phyloP scores from a whole-genome alignment of 108 stramenopile species.

The Pseudonitzschia pungens region DNA sequence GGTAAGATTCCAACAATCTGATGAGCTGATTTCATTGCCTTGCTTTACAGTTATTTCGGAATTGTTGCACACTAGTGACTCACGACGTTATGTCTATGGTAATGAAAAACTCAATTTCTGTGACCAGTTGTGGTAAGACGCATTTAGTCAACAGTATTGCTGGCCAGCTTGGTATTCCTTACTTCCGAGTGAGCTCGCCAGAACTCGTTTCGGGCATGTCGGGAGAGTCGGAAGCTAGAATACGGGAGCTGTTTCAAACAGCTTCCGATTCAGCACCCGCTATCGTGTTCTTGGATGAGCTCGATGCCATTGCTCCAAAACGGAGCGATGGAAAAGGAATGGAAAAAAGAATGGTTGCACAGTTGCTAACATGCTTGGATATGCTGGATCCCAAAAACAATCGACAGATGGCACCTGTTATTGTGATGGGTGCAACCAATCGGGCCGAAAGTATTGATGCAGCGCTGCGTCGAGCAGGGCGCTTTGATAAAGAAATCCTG shows the following conservation, averaged over 20 bases:
- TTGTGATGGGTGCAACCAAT: conserved; percentile 98
- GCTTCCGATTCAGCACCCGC: conserved; percentile 91
- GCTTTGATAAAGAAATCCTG: conserved; percentile 97
- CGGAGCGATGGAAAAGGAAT: conserved; percentile 89
- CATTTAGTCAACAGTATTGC: conserved; percentile 91
- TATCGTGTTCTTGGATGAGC: conserved; percentile 98
- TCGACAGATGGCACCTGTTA: conserved; percentile 67
- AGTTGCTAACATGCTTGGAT: conserved; percentile 95
- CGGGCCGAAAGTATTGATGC: conserved; percentile 95
- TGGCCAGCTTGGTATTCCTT: conserved; percentile 64
- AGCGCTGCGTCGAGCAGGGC: conserved; percentile 92
- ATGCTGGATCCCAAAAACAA: conserved; percentile 67
- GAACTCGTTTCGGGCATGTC: conserved; percentile 96
- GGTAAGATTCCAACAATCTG: conserved; percentile 20
- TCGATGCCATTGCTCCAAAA: conserved; percentile 97
- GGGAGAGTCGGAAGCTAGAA: conserved; percentile 91
- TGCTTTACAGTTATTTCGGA: not conserved
- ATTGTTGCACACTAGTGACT: not conserved
- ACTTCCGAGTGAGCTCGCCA: conserved; percentile 90
- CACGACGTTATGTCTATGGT: not conserved
- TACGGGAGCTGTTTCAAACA: conserved; percentile 89
- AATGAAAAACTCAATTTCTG: not conserved
- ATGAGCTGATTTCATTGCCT: not conserved
- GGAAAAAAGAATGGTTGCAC: conserved; percentile 98
- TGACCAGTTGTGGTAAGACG: conserved; percentile 86